Evolutionary conservation across 768 basidiomycete species (phyloP).

Genomic region (Chalciporus pseudorubinellus): DNA sequence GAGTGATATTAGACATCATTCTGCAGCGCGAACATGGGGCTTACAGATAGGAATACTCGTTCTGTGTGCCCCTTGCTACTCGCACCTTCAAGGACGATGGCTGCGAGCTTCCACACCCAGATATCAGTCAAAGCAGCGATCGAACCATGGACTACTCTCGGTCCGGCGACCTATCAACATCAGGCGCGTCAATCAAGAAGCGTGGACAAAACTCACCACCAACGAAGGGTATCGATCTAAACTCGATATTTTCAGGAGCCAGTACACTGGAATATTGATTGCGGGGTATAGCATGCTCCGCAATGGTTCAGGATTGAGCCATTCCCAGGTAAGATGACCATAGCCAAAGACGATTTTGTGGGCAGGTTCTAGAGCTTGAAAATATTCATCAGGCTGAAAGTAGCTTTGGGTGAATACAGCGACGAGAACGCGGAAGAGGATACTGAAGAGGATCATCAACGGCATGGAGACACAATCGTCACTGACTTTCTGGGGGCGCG

Average conservation of each 20-base stretch:
- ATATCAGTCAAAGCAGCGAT: conserved; percentile 83
- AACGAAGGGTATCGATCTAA: conserved; percentile 51
- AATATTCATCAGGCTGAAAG: conserved; percentile 98
- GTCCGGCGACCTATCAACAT: conserved; percentile 58
- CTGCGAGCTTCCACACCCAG: conserved; percentile 61
- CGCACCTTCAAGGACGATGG: conserved; percentile 51
- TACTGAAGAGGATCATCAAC: conserved; percentile 32
- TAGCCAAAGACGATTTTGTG: conserved; percentile 88
- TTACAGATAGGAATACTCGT: conserved; percentile 54
- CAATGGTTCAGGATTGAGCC: conserved; percentile 68
- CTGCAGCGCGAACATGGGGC: conserved; percentile 28
- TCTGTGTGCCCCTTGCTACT: conserved; percentile 32
- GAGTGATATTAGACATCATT: neutral
- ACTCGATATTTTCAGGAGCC: conserved; percentile 54
- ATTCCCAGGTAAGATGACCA: conserved; percentile 96
- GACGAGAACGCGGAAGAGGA: conserved; percentile 53
- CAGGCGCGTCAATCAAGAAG: neutral
- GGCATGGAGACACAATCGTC: neutral
- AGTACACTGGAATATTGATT: conserved; percentile 77
- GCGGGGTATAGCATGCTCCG: conserved; percentile 81
- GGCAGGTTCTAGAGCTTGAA: conserved; percentile 91
- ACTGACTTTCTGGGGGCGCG: neutral
- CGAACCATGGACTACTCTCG: conserved; percentile 70
- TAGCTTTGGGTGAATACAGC: conserved; percentile 76
- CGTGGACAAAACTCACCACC: conserved; percentile 52